A percentile compares a stretch with the other conserved stretches of the same genome.
Conservation (phyloP, 1,284 basidiomycete species). For the Tremellales sp. region DNA sequence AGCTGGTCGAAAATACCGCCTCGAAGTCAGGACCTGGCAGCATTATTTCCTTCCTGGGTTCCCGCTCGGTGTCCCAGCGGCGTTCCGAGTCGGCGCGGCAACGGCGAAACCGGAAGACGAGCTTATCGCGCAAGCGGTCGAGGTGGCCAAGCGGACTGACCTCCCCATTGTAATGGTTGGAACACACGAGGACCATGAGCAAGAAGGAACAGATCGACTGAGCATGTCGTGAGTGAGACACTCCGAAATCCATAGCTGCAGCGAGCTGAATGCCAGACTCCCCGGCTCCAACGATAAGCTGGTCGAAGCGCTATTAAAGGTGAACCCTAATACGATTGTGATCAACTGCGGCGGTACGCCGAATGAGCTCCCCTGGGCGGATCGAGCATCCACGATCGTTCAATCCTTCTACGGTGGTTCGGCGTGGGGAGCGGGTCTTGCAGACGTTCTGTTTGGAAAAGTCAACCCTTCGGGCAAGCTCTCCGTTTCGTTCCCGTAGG, state of each 20-base stretch:
- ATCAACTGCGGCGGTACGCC: conserved; percentile 33
- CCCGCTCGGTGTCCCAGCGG: neutral
- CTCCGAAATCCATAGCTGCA: conserved; percentile 33
- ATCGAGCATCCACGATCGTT: conserved; percentile 13
- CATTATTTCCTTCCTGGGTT: too few relatives aligned
- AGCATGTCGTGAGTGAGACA: neutral
- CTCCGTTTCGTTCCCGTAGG: conserved; percentile 52
- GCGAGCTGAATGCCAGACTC: conserved; percentile 26
- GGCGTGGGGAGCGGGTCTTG: conserved; percentile 46
- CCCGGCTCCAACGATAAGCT: conserved; percentile 18
- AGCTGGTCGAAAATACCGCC: neutral
- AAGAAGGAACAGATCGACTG: neutral
- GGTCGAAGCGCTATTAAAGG: conserved; percentile 21
- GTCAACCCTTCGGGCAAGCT: conserved; percentile 56
- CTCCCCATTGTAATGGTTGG: conserved; percentile 18
- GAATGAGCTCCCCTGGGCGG: conserved; percentile 30
- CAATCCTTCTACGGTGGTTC: conserved; percentile 17
- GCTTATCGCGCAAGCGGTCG: conserved; percentile 15
- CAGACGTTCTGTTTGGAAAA: conserved; percentile 57
- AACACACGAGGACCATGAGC: conserved; percentile 11
- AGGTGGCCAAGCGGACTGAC: conserved; percentile 23
- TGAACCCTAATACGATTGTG: conserved; percentile 29
- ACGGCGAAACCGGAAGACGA: neutral
- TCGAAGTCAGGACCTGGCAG: neutral
- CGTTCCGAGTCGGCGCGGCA: neutral